These are phyloP conservation scores for Sporothrix luriei DNA, from an alignment of 2,329 filamentous ascomycete species.

Conservation along the genomic window DNA sequence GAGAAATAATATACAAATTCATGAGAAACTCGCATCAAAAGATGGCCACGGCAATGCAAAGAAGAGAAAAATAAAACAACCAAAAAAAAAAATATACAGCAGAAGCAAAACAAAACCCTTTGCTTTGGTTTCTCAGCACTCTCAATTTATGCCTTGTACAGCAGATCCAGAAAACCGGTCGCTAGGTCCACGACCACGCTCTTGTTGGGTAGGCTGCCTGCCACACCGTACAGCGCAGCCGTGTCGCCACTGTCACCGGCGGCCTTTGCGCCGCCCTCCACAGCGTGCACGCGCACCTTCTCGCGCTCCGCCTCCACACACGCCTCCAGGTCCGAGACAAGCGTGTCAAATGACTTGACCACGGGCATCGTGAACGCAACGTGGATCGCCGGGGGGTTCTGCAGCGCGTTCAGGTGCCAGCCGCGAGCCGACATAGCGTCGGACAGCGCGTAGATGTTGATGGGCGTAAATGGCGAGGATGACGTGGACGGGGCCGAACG, in stretches of 20 bases:
- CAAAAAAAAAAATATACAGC: background rate
- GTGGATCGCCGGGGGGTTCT: conserved; percentile 89
- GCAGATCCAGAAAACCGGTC: conserved; percentile 84
- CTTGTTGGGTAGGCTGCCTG: conserved; percentile 93
- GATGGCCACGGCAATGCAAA: conserved; percentile 15
- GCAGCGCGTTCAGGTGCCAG: conserved; percentile 95
- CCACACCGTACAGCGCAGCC: conserved; percentile 90
- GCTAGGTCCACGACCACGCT: conserved; percentile 89
- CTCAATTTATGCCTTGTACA: conserved; percentile 66
- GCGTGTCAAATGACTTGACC: conserved; percentile 74
- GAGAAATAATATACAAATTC: background rate
- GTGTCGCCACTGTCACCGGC: conserved; percentile 70
- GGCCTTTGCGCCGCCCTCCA: conserved; percentile 64
- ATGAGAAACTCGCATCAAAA: background rate
- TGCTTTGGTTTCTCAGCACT: background rate
- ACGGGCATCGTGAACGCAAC: conserved; percentile 91
- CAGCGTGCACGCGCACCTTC: conserved; percentile 72
- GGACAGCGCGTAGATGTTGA: conserved; percentile 92
- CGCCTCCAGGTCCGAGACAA: conserved; percentile 71
- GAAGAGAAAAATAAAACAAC: background rate
- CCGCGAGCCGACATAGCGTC: conserved; percentile 82
- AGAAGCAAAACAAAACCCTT: background rate
- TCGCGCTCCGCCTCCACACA: conserved; percentile 74
- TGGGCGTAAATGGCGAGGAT: conserved; percentile 46
- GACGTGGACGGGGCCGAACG: conserved; percentile 42